Evolutionary conservation across 495 filamentous ascomycete species (phyloP), one percentile per base, ranked within the genome.

Genomic region (Xylaria castorea): DNA sequence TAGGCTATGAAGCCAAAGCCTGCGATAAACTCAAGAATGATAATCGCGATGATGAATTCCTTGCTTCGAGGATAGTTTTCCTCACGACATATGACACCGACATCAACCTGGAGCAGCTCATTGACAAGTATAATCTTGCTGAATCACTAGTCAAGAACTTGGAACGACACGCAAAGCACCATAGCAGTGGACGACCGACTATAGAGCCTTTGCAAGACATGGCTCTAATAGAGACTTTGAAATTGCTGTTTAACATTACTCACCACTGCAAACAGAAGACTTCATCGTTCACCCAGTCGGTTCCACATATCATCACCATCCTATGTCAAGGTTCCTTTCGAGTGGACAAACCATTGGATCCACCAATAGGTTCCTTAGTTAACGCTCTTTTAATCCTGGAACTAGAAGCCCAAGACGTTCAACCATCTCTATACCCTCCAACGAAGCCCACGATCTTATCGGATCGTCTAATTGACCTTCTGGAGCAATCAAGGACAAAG

Each of bases 201-300:
- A 76, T 84, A 5, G 80, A 89, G 36, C 87, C 91, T 3, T 92
- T 94, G 85, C 91, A 92, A 69, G 88, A 91, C 72, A 88, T 95
- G 86, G 95, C 94, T 9, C 84, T 99, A 5, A 87, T 84, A 0
- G 97, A 99, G 77, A 94, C 91, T 1, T 82, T 97, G 16, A 97
- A 98, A 77, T 85, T 99, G 55, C 81, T 97, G 8, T 99, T 97
- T 83, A 98, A 97, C 80, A 82, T 97, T 50, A 91, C 90, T 6
- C 90, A 94, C 77, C 89, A 91, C 74, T 91, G 89, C 75, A 88
- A 91, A 0, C 83, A 89, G 65, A 83, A 91, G 16, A 77, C 84
- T 30, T 79, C 77, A 25, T 80, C 84, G 1, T 97, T 97, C 78
- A 87, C 89, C 0, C 80, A 85, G 20, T 90, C 92, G 0, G 87